phyloP scores from a whole-genome alignment of 768 basidiomycete genomes.

The Suillus weaverae region DNA sequence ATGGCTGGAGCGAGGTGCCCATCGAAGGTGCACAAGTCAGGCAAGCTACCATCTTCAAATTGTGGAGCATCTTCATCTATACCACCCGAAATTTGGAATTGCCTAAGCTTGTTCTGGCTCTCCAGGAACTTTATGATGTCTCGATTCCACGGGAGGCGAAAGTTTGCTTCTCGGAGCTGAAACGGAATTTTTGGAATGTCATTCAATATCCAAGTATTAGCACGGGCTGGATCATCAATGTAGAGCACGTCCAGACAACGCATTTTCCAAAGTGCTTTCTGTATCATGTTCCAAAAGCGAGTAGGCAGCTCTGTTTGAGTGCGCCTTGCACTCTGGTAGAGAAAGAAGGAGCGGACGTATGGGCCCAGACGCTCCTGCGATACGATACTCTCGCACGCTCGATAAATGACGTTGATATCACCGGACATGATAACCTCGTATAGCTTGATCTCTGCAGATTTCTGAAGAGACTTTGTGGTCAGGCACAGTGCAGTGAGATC shows the following conservation, averaged over 20 bases:
- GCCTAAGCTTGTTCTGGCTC: constrained; percentile 42
- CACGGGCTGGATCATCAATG: constrained; percentile 39
- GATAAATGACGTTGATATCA: constrained; percentile 35
- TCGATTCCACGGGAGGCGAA: constrained; percentile 52
- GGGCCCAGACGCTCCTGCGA: constrained; percentile 36
- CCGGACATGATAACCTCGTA: constrained; percentile 44
- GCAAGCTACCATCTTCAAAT: constrained; percentile 37
- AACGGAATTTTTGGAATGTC: constrained; percentile 40
- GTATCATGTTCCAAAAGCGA: constrained; percentile 47
- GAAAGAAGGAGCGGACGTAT: constrained; percentile 44
- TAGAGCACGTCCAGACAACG: constrained; percentile 44
- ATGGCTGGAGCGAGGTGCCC: constrained; percentile 43
- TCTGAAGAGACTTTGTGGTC: constrained; percentile 48
- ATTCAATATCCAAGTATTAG: constrained; percentile 49
- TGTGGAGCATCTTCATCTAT: constrained; percentile 22
- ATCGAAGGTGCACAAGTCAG: constrained; percentile 44
- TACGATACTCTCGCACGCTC: constrained; percentile 41
- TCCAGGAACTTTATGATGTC: constrained; percentile 49
- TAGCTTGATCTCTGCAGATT: constrained; percentile 46
- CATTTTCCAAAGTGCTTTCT: constrained; percentile 44
- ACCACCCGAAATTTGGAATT: constrained; percentile 35
- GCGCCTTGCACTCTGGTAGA: constrained; percentile 37
- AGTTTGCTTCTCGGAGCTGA: constrained; percentile 47
- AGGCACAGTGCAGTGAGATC: constrained; percentile 47
- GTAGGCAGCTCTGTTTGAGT: constrained; percentile 22